phyloP scores from a whole-genome alignment of 768 basidiomycete species.

The Austroboletus festivus region DNA sequence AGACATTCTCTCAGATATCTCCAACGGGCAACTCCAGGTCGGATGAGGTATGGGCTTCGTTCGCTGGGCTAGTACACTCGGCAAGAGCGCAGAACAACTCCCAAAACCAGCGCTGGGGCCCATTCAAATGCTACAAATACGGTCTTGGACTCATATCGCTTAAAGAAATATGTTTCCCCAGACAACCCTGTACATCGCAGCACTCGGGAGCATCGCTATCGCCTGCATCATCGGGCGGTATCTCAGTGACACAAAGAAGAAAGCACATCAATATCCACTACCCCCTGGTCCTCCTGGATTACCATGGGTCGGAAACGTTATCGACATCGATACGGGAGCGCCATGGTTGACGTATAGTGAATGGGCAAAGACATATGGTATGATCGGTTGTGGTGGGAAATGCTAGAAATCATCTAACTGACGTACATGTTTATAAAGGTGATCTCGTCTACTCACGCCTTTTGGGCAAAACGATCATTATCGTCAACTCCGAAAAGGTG shows the following conservation, averaged over 20 bases:
- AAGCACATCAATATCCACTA: neutral
- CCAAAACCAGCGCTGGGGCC: too few relatives aligned
- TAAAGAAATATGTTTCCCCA: too few relatives aligned
- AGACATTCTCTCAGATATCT: too few relatives aligned
- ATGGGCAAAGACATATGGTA: slow-evolving; percentile 9
- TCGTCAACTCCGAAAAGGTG: slow-evolving; percentile 9
- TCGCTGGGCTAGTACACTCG: too few relatives aligned
- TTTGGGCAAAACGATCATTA: slow-evolving; percentile 9
- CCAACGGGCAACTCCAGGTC: too few relatives aligned
- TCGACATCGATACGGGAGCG: neutral
- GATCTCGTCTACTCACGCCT: slow-evolving; percentile 3
- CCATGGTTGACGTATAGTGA: slow-evolving; percentile 9
- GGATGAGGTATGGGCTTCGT: too few relatives aligned
- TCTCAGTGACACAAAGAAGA: neutral
- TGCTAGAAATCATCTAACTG: neutral
- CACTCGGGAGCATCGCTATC: neutral
- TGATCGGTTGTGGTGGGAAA: neutral
- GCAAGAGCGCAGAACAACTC: too few relatives aligned
- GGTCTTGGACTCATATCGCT: too few relatives aligned
- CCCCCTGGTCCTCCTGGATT: slow-evolving; percentile 8
- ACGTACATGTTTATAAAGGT: neutral
- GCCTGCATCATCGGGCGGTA: neutral
- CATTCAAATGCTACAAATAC: too few relatives aligned
- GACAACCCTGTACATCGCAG: too few relatives aligned
- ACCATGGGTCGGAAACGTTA: slow-evolving; percentile 7